These are phyloP conservation scores for Alternaria angustiovoidea DNA, from an alignment of 2,329 filamentous ascomycete genomes.

Conservation along the genomic window DNA sequence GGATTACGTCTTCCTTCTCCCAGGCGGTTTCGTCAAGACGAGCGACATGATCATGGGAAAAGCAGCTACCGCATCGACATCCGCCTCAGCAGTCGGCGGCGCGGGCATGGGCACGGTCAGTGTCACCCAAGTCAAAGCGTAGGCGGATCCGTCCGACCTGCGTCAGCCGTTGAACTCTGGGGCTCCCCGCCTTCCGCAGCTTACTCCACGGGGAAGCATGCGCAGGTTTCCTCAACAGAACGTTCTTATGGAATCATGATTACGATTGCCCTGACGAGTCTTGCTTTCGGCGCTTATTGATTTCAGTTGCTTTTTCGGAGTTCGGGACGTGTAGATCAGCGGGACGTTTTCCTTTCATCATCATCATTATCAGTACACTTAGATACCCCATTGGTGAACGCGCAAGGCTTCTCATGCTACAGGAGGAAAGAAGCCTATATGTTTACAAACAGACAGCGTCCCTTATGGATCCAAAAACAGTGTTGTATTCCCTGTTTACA, in stretches of 20 bases:
- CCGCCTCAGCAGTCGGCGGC: conserved; percentile 11
- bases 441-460: conserved; percentile 34
- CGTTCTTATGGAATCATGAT: conserved; percentile 1
- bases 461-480: conserved; percentile 45
- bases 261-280: neutral
- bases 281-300: conserved; percentile 1
- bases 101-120: conserved; percentile 24
- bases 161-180: neutral
- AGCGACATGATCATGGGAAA: conserved; percentile 61
- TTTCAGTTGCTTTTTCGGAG: conserved; percentile 6
- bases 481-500: conserved; percentile 12
- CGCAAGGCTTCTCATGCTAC: conserved; percentile 46
- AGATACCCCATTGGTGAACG: conserved; percentile 45
- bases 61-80: conserved; percentile 14
- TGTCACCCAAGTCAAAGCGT: conserved; percentile 37
- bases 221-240: neutral
- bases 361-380: conserved; percentile 15
- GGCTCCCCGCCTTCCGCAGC: conserved; percentile 8
- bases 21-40: conserved; percentile 66
- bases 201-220: neutral
- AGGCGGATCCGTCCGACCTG: conserved; percentile 1
- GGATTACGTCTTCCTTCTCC: conserved; percentile 67
- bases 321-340: neutral
- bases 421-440: conserved; percentile 29
- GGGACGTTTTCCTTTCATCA: neutral